Conservation (phyloP, 2,329 filamentous ascomycete species). For the Triangularia verruculosa region DNA sequence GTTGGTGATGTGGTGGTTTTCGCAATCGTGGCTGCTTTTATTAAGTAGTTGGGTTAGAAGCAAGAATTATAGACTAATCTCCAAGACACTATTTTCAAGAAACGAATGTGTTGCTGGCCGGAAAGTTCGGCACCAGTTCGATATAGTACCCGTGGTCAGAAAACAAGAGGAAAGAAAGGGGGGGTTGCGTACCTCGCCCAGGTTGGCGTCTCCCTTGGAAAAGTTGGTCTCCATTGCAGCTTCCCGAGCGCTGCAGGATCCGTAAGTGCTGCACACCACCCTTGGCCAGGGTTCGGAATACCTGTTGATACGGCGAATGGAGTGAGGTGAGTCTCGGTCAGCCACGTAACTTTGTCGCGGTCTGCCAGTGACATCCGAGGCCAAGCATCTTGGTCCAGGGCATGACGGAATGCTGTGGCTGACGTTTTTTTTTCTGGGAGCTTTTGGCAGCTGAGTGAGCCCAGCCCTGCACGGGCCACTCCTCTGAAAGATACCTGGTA, state of each 20-base stretch:
- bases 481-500: background rate
- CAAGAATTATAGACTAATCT: background rate
- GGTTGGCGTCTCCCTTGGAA: slow-evolving; percentile 1
- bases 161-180: background rate
- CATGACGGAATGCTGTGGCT: slow-evolving; percentile 7
- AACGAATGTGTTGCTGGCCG: background rate
- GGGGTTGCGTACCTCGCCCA: slow-evolving; percentile 3
- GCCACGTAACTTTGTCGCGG: background rate
- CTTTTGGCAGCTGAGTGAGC: slow-evolving; percentile 1
- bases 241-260: background rate
- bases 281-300: background rate
- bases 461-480: background rate
- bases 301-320: background rate
- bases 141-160: background rate
- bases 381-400: slow-evolving; percentile 2
- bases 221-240: slow-evolving; percentile 12
- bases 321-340: background rate
- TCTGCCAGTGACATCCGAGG: background rate
- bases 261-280: background rate
- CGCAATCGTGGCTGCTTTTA: background rate
- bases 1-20: background rate
- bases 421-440: background rate
- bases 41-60: background rate
- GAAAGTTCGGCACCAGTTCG: background rate
- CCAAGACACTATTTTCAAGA: background rate